Conservation (phyloP, 2,329 filamentous ascomycete species). For the Stemphylium lycopersici region DNA sequence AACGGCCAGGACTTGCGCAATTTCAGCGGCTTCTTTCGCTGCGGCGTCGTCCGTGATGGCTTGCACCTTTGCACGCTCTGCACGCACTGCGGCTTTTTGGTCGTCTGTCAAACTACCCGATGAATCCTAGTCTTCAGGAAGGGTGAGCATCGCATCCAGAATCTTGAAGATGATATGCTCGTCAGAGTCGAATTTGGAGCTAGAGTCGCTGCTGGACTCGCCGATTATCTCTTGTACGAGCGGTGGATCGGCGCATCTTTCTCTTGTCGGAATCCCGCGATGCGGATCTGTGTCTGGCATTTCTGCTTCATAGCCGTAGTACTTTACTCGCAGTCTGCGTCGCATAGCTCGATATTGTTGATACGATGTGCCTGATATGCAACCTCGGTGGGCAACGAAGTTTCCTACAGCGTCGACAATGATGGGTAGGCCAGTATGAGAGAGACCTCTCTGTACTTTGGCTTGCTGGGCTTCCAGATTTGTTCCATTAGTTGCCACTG, state of each 20-base stretch:
- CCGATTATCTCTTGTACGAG: not conserved
- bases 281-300: not conserved
- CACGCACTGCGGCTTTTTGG: too few relatives aligned
- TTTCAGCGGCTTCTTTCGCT: not conserved
- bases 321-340: not conserved
- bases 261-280: slow-evolving; percentile 5
- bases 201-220: not conserved
- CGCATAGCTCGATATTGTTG: slow-evolving; percentile 6
- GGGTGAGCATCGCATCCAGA: too few relatives aligned
- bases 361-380: not conserved
- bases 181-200: too few relatives aligned
- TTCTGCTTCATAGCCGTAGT: slow-evolving; percentile 6
- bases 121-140: too few relatives aligned
- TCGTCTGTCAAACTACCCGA: too few relatives aligned
- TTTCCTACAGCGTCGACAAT: not conserved
- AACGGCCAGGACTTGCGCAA: too few relatives aligned
- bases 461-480: not conserved
- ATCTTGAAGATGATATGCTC: too few relatives aligned
- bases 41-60: not conserved
- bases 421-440: slow-evolving; percentile 1
- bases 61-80: too few relatives aligned
- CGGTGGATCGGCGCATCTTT: not conserved
- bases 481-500: too few relatives aligned
- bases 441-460: not conserved
- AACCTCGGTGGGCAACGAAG: not conserved